Base-by-base conservation (phyloP, 2,329 filamentous ascomycete genomes). In the Pseudohalonectria lignicola region DNA sequence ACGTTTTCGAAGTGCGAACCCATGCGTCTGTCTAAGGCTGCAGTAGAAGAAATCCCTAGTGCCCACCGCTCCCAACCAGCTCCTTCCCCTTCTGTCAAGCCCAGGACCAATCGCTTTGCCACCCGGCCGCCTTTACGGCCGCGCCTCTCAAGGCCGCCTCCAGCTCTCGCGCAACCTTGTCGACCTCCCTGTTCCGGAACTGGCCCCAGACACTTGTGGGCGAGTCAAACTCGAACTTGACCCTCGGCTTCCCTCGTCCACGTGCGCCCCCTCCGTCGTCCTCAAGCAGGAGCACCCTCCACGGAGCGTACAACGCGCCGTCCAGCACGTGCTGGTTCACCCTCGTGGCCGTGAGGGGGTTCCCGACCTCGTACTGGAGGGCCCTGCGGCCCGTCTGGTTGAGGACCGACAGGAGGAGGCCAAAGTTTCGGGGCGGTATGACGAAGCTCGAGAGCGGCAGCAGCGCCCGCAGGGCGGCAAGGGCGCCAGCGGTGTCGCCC, bases 161-260 rank as follows among this genome's bases (percentile, higher is more conserved):
- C 3, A 32, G 30, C 30, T 32, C 30, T 8, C 30, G 16, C 7
- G 30, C 30, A 5, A 32, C n/a, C 7, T 5, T 9, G 9, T 32
- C 30, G 6, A 32, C 30, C 15, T 32, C 30, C 7, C 5, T 17
- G 6, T 17, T 32, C 5, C 16, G n/a, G 17, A 32, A 32, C 30
- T 18, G n/a, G 5, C 30, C 30, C 30, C 30, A 32, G 15, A 32
- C 8, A 13, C 36, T 31, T 3, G 28, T 31, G 8, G 36, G 36
- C 25, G 36, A 18, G 28, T 37, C 36, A 20, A 37, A 37, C 18
- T 30, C 29, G 28, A 37, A 37, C 15, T 25, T 17, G 16, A 28
- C 28, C 6, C 19, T 15, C 5, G 17, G 11, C 13, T 20, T 4
- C 20, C 18, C 21, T n/a, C n/a, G n/a, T n/a, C n/a, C n/a, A n/a